Evolutionary conservation across 129 eudicot genomes (phyloP).

Genomic region (Helichrysum umbraculigerum): DNA sequence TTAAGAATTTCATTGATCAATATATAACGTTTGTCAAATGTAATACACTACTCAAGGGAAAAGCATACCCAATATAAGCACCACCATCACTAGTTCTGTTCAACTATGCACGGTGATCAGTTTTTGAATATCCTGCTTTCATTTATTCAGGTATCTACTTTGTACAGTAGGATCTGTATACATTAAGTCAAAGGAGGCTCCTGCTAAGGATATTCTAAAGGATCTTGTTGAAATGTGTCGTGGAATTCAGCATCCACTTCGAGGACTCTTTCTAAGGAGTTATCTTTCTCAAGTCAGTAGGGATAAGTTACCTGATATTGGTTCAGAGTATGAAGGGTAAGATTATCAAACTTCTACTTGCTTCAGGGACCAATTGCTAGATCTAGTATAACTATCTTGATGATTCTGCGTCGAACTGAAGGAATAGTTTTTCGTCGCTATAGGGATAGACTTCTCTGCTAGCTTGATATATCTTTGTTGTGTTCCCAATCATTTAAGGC

Average conservation of each 20-base stretch:
- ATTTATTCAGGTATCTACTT: constrained; percentile 72
- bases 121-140: constrained; percentile 26
- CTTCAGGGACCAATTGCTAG: constrained; percentile 15
- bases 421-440: constrained; percentile 2
- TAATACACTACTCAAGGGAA: neutral
- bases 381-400: constrained; percentile 12
- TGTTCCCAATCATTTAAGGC: neutral
- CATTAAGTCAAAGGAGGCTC: constrained; percentile 91
- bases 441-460: constrained; percentile 13
- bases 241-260: constrained; percentile 92
- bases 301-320: constrained; percentile 93
- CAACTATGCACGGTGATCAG: constrained; percentile 12
- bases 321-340: constrained; percentile 96
- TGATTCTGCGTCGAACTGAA: constrained; percentile 6
- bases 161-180: constrained; percentile 97
- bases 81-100: constrained; percentile 16
- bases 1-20: neutral
- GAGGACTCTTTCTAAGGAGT: constrained; percentile 92
- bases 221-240: constrained; percentile 99
- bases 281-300: constrained; percentile 90
- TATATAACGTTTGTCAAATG: neutral
- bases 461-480: constrained; percentile 21
- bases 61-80: constrained; percentile 8
- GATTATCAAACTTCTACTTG: constrained; percentile 20
- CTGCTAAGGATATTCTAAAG: constrained; percentile 91